Base-by-base conservation (phyloP, 2,329 filamentous ascomycete species). In the Colletotrichum incanum region DNA sequence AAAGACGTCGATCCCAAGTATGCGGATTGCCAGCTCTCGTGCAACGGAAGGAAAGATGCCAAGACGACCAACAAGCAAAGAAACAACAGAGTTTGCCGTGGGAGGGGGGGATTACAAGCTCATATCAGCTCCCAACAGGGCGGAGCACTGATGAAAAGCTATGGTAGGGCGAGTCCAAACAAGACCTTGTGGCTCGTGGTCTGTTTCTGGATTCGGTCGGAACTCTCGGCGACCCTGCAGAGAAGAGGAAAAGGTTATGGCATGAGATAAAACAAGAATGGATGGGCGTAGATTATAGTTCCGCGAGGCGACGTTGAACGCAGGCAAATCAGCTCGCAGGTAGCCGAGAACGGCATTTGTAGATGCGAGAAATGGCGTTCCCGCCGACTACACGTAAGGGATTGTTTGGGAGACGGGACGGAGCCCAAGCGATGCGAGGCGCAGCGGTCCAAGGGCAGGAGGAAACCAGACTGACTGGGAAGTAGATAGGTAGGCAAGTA, bases 401-500 rank as follows among this genome's bases (percentile, higher is more conserved):
- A 43, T 20, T 58, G 69, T 72, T 72, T 64, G 16, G 65, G 58
- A 72, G 45, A 72, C 58, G 50, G 60, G 65, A 69, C 47, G 69
- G 59, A 69, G 69, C 26, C 65, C 69, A 65, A 69, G 69, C 65
- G 69, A 64, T 54, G 54, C 58, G 52, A 72, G 69, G 65, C 69
- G 69, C 58, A 72, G 69, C 69, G 39, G 34, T 62, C 65, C 58
- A 63, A 72, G 59, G 34, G 59, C 26, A 58, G 7, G n/a, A 58
- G 45, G n/a, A 23, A n/a, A 47, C 8, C 20, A 14, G 12, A 6
- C 5, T 26, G 16, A 59, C 37, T 11, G 23, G 55, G 37, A 18
- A 18, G 37, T 26, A 8, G 54, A 31, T 9, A 43, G 28, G 28
- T 8, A 16, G 49, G 12, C 1, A 18, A 14, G 14, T 3, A 5